Percentiles rank a stretch among this genome's conserved stretches.
These are phyloP conservation scores for Phytophthora aleatoria DNA, from an alignment of 352 stramenopile species.

Conservation along the genomic window DNA sequence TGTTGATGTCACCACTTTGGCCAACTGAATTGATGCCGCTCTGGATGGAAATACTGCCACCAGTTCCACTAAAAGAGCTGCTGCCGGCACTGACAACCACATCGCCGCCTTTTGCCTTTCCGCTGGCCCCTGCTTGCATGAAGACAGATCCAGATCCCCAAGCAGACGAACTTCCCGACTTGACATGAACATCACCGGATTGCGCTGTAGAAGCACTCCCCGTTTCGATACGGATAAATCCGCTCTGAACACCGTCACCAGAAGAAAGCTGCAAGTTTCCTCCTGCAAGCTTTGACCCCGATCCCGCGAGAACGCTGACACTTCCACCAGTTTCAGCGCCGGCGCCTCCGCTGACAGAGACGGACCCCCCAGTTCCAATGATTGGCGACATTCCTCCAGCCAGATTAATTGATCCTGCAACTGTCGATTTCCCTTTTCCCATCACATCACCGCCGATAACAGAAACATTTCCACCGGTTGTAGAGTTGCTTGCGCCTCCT, in stretches of 20 bases:
- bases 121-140: constrained; percentile 17
- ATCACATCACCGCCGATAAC: constrained; percentile 8
- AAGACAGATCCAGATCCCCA: constrained; percentile 30
- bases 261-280: constrained; percentile 15
- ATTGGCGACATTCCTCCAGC: constrained; percentile 3
- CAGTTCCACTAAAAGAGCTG: constrained; percentile 21
- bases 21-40: constrained; percentile 18
- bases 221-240: constrained; percentile 18
- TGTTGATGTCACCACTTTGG: constrained; percentile 34
- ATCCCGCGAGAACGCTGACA: constrained; percentile 8
- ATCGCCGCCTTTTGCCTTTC: constrained; percentile 18
- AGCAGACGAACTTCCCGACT: constrained; percentile 12
- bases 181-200: constrained; percentile 14
- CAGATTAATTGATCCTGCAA: constrained; percentile 13
- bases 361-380: constrained; percentile 3
- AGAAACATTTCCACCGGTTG: constrained; percentile 13
- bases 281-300: constrained; percentile 9
- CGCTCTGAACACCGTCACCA: constrained; percentile 12
- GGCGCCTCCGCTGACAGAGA: constrained; percentile 6
- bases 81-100: constrained; percentile 12
- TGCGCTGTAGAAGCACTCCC: constrained; percentile 2
- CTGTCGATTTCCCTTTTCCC: constrained; percentile 7
- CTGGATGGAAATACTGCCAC: constrained; percentile 14
- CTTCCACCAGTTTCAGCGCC: constrained; percentile 14
- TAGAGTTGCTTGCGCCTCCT: constrained; percentile 11